Base-by-base conservation (phyloP, 1,284 basidiomycete genomes). In the Ceratobasidium sp. region DNA sequence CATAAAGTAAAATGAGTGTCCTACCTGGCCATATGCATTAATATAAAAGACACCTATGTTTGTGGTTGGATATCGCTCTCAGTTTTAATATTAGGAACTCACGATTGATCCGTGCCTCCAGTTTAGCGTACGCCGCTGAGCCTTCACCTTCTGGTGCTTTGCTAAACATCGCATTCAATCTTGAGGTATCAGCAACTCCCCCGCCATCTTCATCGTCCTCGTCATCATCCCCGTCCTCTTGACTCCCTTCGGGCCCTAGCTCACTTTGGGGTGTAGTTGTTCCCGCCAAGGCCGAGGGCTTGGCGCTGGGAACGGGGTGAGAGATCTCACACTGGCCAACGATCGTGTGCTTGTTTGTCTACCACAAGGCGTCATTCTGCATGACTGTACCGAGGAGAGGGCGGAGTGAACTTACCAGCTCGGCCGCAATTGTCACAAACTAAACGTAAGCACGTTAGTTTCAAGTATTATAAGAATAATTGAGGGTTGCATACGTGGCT, bases 261-360 rank as follows among this genome's bases (percentile, higher is more conserved):
- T 54, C 71, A 46, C 57, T 69, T 46, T 49, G 64, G 23, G 69
- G 27, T 27, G 44, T 41, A 27, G 68, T 67, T 62, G 46, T 9
- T 5, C 47, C 49, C 16, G 58, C 49, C 7, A 78, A 74, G n/a
- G 71, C 75, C 50, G 66, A 47, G 33, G 50, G 58, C 68, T 78
- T 77, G 16, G 70, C 66, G 1, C 73, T 73, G 42, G 79, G 77
- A 6, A 91, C 84, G 0, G 96, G 96, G 77, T 99, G 96, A 0
- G 94, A 97, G 73, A 99, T 98, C 76, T 97, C 93, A 77, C 95
- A 98, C 79, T 99, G 96, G 1, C 96, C 96, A 27, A 98, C 88
- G 27, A 98, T 84, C 56, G 84, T 85, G 36, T 83, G 81, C 6
- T 89, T 90, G 74, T 95, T 86, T 75, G 88, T 86, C 91, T 93